Evolutionary conservation across 2,329 filamentous ascomycete species (phyloP), one percentile per base, ranked within the genome.

Genomic region (Diaporthe vexans): DNA sequence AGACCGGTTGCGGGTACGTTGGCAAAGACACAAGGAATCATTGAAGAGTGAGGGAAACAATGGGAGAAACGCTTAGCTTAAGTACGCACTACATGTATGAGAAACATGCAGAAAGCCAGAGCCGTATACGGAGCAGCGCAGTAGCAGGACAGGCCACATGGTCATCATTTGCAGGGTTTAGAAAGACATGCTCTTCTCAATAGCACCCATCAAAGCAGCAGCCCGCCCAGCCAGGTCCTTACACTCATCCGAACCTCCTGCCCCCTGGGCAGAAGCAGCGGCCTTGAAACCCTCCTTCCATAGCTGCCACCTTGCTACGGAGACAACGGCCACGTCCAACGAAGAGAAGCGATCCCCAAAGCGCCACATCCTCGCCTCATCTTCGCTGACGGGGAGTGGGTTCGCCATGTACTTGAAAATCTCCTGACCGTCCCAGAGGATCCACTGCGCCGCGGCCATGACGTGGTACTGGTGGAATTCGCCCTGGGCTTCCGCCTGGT

Each of bases 391-490:
- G 13, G 57, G 57, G n/a, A 61, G 37, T n/a, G 57, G 35, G 37
- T 43, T 43, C 2, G n/a, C 37, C 37, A 61, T 61, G 15, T 61
- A 43, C 57, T 61, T 43, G 19, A 29, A 61, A 3, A 61, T 43
- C 13, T 61, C 57, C 37, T 61, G 35, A 15, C 57, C 57, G 10
- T 43, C 35, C 57, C 57, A 61, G 8, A 61, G n/a, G 4, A 61
- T 61, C 57, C 57, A 61, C 57, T 61, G 57, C 7, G 57, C 57
- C 9, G 57, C 57, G 7, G 57, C 57, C 57, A 61, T 61, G 35
- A 61, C 37, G n/a, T 61, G 57, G 57, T 61, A 40, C 35, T 43
- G 6, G 57, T 61, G 57, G 57, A 43, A 17, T 37, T 26, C 13
- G 8, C 3, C 35, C 13, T 40, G 13, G 21, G 3, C 13, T n/a